Evolutionary conservation across 768 basidiomycete genomes (phyloP).

Genomic region (Termitomyces eurrhizus): DNA sequence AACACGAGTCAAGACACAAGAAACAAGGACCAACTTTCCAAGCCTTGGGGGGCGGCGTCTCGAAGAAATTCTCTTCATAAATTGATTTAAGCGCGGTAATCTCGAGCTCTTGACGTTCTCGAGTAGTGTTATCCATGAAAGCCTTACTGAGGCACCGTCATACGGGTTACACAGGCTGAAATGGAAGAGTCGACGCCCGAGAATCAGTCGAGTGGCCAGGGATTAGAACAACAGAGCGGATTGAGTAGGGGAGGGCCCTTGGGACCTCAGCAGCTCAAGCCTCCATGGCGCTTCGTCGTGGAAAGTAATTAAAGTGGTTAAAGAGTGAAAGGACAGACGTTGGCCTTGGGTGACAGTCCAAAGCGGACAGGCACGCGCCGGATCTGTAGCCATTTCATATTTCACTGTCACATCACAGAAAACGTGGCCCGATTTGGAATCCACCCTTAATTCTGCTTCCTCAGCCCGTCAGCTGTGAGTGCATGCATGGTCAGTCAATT

Average conservation of each 20-base stretch:
- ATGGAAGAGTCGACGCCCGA: conserved; percentile 20
- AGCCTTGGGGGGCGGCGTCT: conserved; percentile 70
- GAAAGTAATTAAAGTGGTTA: conserved; percentile 5
- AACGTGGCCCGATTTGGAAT: neutral
- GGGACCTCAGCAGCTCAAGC: conserved; percentile 77
- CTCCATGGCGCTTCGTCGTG: conserved; percentile 43
- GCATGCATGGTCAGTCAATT: neutral
- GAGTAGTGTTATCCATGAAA: conserved; percentile 62
- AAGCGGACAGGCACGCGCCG: conserved; percentile 4
- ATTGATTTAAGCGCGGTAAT: conserved; percentile 79
- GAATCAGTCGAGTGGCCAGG: conserved; percentile 12
- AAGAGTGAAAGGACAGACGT: neutral
- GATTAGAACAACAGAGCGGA: conserved; percentile 32
- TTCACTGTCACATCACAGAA: neutral
- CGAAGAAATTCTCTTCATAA: conserved; percentile 73
- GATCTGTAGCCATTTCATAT: neutral
- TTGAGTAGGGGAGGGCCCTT: conserved; percentile 61
- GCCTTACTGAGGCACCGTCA: conserved; percentile 19
- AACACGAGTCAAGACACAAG: conserved; percentile 1
- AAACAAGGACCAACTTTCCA: conserved; percentile 62
- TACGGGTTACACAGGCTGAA: conserved; percentile 16
- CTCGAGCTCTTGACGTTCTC: conserved; percentile 64
- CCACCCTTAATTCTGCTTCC: neutral
- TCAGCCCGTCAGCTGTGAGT: neutral
- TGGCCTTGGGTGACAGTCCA: neutral